phyloP scores from a whole-genome alignment of 192 early-diverging fungal species.

The Piromyces finnis region DNA sequence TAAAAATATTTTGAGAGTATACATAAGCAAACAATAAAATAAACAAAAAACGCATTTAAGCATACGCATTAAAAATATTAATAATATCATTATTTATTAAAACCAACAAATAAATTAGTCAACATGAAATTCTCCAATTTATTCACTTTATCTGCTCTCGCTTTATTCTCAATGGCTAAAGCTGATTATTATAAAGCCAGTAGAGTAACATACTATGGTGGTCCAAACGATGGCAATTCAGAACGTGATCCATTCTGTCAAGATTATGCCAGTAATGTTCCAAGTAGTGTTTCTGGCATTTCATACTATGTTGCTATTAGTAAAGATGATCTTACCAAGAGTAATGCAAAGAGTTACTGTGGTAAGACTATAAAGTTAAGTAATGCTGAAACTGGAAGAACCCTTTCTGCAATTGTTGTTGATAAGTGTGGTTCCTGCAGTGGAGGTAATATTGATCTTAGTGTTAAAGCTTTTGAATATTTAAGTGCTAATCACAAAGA shows the following conservation, averaged over 20 bases:
- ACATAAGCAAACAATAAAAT: neutral
- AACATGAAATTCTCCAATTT: neutral
- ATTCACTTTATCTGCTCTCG: neutral
- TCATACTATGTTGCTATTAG: neutral
- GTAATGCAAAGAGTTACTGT: neutral
- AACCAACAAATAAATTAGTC: neutral
- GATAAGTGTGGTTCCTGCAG: neutral
- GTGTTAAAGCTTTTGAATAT: neutral
- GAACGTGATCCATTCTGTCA: neutral
- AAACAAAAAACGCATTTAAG: neutral
- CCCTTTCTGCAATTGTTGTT: neutral
- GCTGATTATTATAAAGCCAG: neutral
- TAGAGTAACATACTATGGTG: neutral
- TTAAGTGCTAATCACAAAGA: neutral
- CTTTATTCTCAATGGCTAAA: neutral
- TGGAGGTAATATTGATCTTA: neutral
- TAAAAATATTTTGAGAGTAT: too few species aligned
- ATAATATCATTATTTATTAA: neutral
- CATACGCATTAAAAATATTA: too few species aligned
- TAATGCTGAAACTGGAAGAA: neutral
- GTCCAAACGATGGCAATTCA: neutral
- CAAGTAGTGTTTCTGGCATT: neutral
- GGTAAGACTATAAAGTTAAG: neutral
- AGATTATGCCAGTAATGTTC: neutral
- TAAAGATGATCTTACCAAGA: neutral